Evolutionary conservation across 1,284 basidiomycete species (phyloP).

Genomic region (Tetrapyrgos nigripes): DNA sequence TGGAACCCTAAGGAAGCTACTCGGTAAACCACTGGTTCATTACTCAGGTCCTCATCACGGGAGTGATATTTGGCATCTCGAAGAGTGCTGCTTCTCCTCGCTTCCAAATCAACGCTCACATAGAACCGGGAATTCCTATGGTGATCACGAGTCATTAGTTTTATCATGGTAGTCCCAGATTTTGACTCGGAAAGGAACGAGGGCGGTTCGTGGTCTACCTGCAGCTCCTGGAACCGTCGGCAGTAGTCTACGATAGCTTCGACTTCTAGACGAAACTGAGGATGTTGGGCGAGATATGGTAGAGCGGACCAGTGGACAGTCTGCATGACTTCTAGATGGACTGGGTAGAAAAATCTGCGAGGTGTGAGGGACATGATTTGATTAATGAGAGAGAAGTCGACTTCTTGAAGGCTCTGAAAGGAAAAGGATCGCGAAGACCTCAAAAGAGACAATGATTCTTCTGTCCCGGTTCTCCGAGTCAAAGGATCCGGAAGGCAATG

Average conservation of each 20-base stretch:
- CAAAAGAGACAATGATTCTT: constrained; percentile 49
- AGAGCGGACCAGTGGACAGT: constrained; percentile 40
- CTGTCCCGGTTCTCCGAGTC: constrained; percentile 48
- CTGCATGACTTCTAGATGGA: constrained; percentile 45
- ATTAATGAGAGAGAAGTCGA: constrained; percentile 37
- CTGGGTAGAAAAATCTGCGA: constrained; percentile 43
- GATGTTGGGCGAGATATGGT: constrained; percentile 31
- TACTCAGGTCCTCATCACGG: not conserved
- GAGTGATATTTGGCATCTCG: not conserved
- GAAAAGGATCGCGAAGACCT: constrained; percentile 43
- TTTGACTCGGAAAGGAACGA: not conserved
- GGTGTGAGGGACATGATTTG: constrained; percentile 44
- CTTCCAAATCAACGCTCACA: constrained; percentile 1
- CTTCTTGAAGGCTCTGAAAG: constrained; percentile 37
- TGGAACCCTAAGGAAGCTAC: not conserved
- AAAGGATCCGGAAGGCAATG: constrained; percentile 51
- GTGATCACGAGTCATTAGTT: not conserved
- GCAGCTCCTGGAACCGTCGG: constrained; percentile 21
- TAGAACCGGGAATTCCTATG: not conserved
- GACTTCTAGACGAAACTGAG: constrained; percentile 22
- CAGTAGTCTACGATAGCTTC: constrained; percentile 27
- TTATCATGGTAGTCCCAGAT: not conserved
- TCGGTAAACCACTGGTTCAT: not conserved
- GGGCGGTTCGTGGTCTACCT: not conserved
- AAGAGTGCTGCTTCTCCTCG: not conserved